Conservation (phyloP, 2,329 filamentous ascomycete genomes). For the Hypomyces rosellus region DNA sequence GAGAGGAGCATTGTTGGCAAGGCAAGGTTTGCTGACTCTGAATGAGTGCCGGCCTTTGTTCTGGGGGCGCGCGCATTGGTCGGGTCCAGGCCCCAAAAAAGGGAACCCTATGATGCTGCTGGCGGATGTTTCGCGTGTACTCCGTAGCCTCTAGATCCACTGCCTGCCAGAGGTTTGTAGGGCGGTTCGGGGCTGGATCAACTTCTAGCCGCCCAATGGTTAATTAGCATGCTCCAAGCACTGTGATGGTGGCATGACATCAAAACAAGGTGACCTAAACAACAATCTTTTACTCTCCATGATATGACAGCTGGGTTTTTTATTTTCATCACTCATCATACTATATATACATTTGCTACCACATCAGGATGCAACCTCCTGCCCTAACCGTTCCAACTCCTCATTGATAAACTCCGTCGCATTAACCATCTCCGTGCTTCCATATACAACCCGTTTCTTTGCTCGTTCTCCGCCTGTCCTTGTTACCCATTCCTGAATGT, state of each 20-base stretch:
- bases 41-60: not conserved
- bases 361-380: constrained; percentile 41
- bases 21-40: not conserved
- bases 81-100: not conserved
- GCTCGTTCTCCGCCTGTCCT: constrained; percentile 62
- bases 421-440: constrained; percentile 77
- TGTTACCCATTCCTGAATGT: constrained; percentile 91
- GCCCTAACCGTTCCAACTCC: constrained; percentile 57
- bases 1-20: constrained; percentile 1
- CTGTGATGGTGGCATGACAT: too few relatives aligned
- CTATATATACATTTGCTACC: not conserved
- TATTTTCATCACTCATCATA: not conserved
- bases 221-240: too few relatives aligned
- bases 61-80: not conserved
- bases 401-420: constrained; percentile 60
- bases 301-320: not conserved
- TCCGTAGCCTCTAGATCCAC: too few relatives aligned
- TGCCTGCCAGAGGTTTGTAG: too few relatives aligned
- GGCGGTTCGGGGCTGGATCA: constrained; percentile 7
- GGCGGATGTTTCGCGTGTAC: constrained; percentile 1
- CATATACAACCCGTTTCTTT: constrained; percentile 83
- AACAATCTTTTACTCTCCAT: not conserved
- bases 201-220: constrained; percentile 5
- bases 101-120: constrained; percentile 1
- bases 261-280: too few relatives aligned